These are phyloP conservation scores for Alternaria ethzedia DNA, from an alignment of 2,329 filamentous ascomycete genomes.

Conservation along the genomic window DNA sequence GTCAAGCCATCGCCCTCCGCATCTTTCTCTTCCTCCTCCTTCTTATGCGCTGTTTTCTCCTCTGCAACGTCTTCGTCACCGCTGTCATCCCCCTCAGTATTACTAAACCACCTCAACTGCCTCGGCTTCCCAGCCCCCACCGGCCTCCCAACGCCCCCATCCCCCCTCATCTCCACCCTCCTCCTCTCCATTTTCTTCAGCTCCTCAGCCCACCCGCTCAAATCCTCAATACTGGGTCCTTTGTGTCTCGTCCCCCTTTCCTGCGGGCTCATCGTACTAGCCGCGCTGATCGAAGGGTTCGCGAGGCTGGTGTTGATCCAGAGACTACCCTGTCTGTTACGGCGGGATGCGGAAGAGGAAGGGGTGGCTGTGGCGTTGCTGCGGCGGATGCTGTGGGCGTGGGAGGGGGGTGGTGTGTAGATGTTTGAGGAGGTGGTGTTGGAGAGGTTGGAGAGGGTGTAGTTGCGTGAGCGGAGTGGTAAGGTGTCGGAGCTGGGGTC, in stretches of 20 bases:
- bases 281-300: background rate
- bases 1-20: background rate
- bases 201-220: slow-evolving; percentile 12
- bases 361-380: background rate
- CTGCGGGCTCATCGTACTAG: background rate
- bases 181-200: slow-evolving; percentile 13
- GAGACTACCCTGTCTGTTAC: background rate
- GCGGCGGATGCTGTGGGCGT: background rate
- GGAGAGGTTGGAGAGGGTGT: background rate
- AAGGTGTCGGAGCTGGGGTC: background rate
- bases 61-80: fast-evolving
- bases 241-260: background rate
- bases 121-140: background rate
- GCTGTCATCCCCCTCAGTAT: background rate
- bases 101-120: background rate
- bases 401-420: background rate
- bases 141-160: background rate
- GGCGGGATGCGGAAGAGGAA: background rate
- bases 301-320: background rate
- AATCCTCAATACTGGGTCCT: slow-evolving; percentile 9
- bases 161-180: background rate
- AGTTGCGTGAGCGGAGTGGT: background rate
- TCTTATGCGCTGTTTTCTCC: background rate
- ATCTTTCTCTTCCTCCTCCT: background rate
- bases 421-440: background rate